These are phyloP conservation scores for Encephalitozoon cuniculi DNA, from an alignment of 371 early-diverging fungal genomes.

Conservation along the genomic window DNA sequence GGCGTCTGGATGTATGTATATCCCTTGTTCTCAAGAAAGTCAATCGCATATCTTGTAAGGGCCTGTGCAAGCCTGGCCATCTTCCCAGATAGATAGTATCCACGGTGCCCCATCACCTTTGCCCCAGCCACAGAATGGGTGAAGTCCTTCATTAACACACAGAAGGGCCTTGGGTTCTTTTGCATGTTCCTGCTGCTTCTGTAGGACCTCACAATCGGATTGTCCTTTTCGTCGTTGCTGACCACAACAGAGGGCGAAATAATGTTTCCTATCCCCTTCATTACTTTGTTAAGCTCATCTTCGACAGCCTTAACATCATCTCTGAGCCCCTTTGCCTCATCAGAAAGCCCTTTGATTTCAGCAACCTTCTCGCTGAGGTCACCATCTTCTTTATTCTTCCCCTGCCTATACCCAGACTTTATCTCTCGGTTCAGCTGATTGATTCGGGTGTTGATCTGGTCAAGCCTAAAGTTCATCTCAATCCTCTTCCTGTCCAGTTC, in stretches of 20 bases:
- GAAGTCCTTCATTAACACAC: slow-evolving; percentile 71
- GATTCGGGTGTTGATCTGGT: slow-evolving; percentile 50
- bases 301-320: slow-evolving; percentile 18
- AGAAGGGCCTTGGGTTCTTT: slow-evolving; percentile 57
- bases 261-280: slow-evolving; percentile 79
- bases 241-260: slow-evolving; percentile 82
- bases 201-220: slow-evolving; percentile 69
- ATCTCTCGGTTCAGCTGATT: slow-evolving; percentile 42
- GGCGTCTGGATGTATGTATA: slow-evolving; percentile 93
- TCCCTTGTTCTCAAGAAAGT: slow-evolving; percentile 74
- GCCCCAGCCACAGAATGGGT: slow-evolving; percentile 81
- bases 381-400: slow-evolving; percentile 32
- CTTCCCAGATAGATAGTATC: slow-evolving; percentile 83
- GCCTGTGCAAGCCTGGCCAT: slow-evolving; percentile 91
- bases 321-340: slow-evolving; percentile 14
- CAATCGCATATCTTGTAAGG: slow-evolving; percentile 86
- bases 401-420: slow-evolving; percentile 23
- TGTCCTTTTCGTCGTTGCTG: slow-evolving; percentile 77
- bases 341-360: neutral
- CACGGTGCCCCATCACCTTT: slow-evolving; percentile 95
- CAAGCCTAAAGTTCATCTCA: slow-evolving; percentile 42
- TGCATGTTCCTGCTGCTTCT: slow-evolving; percentile 58
- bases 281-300: slow-evolving; percentile 42
- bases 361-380: slow-evolving; percentile 6
- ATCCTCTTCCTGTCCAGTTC: slow-evolving; percentile 49